Conservation (phyloP, 495 filamentous ascomycete species). For the Talaromyces liani region DNA sequence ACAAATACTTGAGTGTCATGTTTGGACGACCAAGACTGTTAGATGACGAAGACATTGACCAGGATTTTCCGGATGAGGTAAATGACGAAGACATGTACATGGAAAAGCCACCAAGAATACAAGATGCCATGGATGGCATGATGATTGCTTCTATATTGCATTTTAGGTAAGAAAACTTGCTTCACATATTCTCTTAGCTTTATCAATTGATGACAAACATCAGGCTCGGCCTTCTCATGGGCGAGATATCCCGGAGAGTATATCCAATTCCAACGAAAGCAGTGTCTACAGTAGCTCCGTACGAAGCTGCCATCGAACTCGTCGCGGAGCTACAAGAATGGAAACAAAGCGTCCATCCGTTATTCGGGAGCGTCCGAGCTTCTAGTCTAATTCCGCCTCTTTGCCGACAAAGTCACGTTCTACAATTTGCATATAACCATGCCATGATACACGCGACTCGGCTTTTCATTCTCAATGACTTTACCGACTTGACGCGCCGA, state of each 20-base stretch:
- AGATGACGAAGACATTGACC: conserved; percentile 46
- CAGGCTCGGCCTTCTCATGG: conserved; percentile 37
- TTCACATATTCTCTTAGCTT: background rate
- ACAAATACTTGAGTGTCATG: conserved; percentile 51
- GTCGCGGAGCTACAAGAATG: conserved; percentile 29
- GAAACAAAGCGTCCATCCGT: conserved; percentile 34
- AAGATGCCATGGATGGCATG: conserved; percentile 34
- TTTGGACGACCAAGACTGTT: conserved; percentile 47
- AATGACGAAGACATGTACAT: conserved; percentile 48
- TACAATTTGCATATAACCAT: conserved; percentile 45
- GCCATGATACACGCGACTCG: conserved; percentile 49
- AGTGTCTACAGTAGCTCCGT: conserved; percentile 27
- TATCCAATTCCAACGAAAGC: conserved; percentile 41
- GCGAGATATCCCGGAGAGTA: conserved; percentile 40
- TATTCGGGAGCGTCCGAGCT: conserved; percentile 37
- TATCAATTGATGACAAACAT: background rate
- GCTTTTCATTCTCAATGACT: conserved; percentile 48
- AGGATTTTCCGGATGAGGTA: conserved; percentile 42
- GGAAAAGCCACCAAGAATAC: conserved; percentile 25
- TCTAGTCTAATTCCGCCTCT: conserved; percentile 44
- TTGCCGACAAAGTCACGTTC: conserved; percentile 45
- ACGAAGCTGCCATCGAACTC: conserved; percentile 31
- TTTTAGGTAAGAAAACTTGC: conserved; percentile 22
- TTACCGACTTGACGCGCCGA: conserved; percentile 34
- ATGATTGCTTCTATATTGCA: conserved; percentile 42